These are phyloP conservation scores for Talaromyces funiculosus DNA, from an alignment of 2,329 filamentous ascomycete species.

Conservation along the genomic window DNA sequence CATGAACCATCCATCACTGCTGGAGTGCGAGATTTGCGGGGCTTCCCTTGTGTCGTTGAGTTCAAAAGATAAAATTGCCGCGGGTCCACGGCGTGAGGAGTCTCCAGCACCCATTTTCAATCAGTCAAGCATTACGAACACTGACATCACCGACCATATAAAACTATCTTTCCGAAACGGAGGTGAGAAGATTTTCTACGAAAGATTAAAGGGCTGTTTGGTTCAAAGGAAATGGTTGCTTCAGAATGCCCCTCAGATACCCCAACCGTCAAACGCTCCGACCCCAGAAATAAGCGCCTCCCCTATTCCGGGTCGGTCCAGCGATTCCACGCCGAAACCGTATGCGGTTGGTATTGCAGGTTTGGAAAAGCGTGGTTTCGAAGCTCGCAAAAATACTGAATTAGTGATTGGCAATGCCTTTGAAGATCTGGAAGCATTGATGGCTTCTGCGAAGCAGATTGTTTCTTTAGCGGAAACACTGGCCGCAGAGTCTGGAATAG, in stretches of 20 bases:
- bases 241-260: slow-evolving; percentile 81
- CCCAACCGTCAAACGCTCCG: slow-evolving; percentile 49
- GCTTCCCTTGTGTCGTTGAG: slow-evolving; percentile 60
- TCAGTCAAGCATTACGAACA: slow-evolving; percentile 41
- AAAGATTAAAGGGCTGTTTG: slow-evolving; percentile 79
- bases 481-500: slow-evolving; percentile 59
- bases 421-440: slow-evolving; percentile 90
- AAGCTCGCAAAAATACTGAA: slow-evolving; percentile 87
- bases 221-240: slow-evolving; percentile 94
- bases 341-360: slow-evolving; percentile 85
- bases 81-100: slow-evolving; percentile 49
- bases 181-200: slow-evolving; percentile 84
- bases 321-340: slow-evolving; percentile 25
- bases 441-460: slow-evolving; percentile 96
- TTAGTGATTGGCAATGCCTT: slow-evolving; percentile 89
- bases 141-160: slow-evolving; percentile 65
- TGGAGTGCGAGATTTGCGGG: slow-evolving; percentile 86
- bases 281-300: slow-evolving; percentile 20
- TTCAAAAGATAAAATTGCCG: slow-evolving; percentile 33
- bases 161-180: slow-evolving; percentile 89
- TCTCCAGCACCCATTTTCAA: slow-evolving; percentile 70
- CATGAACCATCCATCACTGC: slow-evolving; percentile 79
- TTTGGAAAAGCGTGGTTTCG: slow-evolving; percentile 76
- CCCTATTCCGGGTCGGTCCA: slow-evolving; percentile 21
- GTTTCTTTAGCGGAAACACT: slow-evolving; percentile 88